Percentiles rank a stretch among this genome's conserved stretches.
Evolutionary conservation across 192 early-diverging fungal genomes (phyloP).

Genomic region (Coemansia nantahalensis): DNA sequence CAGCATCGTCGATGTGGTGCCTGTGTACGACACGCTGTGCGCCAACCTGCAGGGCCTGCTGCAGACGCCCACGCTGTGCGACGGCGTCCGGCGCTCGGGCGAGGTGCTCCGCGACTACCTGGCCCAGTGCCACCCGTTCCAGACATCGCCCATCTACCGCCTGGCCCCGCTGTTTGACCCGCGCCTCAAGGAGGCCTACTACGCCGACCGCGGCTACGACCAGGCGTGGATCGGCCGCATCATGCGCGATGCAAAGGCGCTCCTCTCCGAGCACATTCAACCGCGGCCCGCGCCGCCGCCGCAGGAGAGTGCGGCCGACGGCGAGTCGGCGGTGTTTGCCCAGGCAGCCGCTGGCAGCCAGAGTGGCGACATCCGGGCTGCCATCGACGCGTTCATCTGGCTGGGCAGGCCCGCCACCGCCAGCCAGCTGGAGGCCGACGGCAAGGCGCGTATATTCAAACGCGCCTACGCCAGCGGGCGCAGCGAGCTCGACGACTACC

Average conservation of each 20-base stretch:
- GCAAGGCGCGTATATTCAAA: conserved; percentile 32
- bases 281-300: conserved; percentile 3
- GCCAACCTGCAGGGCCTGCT: conserved; percentile 35
- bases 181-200: conserved; percentile 44
- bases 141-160: conserved; percentile 48
- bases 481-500: conserved; percentile 44
- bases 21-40: conserved; percentile 36
- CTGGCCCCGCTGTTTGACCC: conserved; percentile 51
- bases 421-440: conserved; percentile 29
- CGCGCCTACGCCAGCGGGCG: conserved; percentile 34
- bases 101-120: conserved; percentile 38
- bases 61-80: conserved; percentile 18
- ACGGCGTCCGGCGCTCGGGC: conserved; percentile 22
- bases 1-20: conserved; percentile 42
- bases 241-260: conserved; percentile 33
- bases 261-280: conserved; percentile 26
- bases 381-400: conserved; percentile 33
- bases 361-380: conserved; percentile 18
- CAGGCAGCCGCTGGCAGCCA: conserved; percentile 5
- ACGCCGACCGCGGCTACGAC: conserved; percentile 33
- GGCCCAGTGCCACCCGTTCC: conserved; percentile 50
- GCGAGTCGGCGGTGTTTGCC: conserved; percentile 9
- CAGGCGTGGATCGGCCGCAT: conserved; percentile 35
- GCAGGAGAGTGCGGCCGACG: too few relatives aligned
- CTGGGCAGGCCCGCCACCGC: conserved; percentile 16